These are phyloP conservation scores for Penicillium concentricum DNA, from an alignment of 2,329 filamentous ascomycete genomes.

Conservation along the genomic window DNA sequence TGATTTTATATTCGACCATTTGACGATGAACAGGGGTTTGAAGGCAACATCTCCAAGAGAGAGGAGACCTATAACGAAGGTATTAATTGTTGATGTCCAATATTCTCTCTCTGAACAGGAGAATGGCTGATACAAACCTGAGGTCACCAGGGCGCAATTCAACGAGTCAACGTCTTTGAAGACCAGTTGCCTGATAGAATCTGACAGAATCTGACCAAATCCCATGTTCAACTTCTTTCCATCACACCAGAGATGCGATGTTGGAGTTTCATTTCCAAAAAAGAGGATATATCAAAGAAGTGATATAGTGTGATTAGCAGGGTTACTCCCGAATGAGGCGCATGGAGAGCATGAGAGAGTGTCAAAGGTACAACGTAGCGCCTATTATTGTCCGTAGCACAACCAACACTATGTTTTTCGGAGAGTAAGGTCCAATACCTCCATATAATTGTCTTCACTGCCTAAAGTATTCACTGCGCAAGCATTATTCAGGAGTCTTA, in stretches of 20 bases:
- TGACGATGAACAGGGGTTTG: not conserved
- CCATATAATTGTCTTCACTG: not conserved
- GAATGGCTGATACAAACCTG: not conserved
- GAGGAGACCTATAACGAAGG: not conserved
- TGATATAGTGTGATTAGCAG: not conserved
- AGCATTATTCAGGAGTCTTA: not conserved
- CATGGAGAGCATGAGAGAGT: not conserved
- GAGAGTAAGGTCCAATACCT: not conserved
- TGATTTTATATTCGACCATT: not conserved
- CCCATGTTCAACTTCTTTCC: not conserved
- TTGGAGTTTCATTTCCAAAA: not conserved
- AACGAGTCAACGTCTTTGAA: not conserved
- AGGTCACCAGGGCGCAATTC: not conserved
- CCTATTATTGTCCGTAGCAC: not conserved
- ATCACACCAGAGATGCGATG: not conserved
- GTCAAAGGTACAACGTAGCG: not conserved
- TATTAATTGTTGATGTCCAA: not conserved
- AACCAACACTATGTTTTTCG: not conserved
- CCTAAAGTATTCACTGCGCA: constrained; percentile 1
- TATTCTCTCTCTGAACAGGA: not conserved
- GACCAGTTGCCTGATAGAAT: not conserved
- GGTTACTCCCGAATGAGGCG: not conserved
- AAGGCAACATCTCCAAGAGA: not conserved
- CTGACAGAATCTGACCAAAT: not conserved
- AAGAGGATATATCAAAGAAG: not conserved